Evolutionary conservation across 768 basidiomycete species (phyloP), one percentile per base, ranked within the genome.

Genomic region (Tulasnella sp.): DNA sequence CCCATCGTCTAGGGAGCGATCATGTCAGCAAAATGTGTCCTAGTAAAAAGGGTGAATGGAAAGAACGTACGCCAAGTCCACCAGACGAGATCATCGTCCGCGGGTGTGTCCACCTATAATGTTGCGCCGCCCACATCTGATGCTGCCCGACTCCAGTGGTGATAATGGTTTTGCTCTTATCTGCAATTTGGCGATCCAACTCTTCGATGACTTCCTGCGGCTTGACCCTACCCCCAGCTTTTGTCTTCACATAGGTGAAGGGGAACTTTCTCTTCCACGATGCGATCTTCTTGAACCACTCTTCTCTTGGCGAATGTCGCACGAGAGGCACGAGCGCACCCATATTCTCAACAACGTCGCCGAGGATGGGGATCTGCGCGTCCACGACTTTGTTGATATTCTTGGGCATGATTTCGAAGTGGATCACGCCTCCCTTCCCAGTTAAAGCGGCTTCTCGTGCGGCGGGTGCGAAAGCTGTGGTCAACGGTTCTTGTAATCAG

Each of bases 81-180:
- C 94, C 94, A 31, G 89, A 92, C 12, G 92, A 91, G 55, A 94
- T 83, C 85, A 97, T 79, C 48, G 88, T 78, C 43, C 84, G 78
- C 0, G 96, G 96, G 50, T 85, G 73, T 62, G 74, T 86, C 93
- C 93, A 99, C 60, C 93, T 78, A 73, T 81, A 98, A 70, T 85
- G 78, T 71, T 99, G 96, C 43, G 89, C 90, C 1, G 94, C 94
- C 92, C 92, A 98, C 96, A 98, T 98, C 73, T 99, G 94, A 73
- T 98, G 96, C 70, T 99, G 96, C 7, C 96, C 96, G 21, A 99
- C 96, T 65, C 96, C 96, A 15, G 96, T 99, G 10, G 90, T 72
- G 53, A 99, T 73, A 67, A 99, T 73, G 41, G 96, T 79, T 59
- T 89, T 85, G 74, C 98, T 94, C 70, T 75, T 80, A 60, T 85